Base-by-base conservation (phyloP, 805 yeast genomes). In the Kodamaea laetipori region DNA sequence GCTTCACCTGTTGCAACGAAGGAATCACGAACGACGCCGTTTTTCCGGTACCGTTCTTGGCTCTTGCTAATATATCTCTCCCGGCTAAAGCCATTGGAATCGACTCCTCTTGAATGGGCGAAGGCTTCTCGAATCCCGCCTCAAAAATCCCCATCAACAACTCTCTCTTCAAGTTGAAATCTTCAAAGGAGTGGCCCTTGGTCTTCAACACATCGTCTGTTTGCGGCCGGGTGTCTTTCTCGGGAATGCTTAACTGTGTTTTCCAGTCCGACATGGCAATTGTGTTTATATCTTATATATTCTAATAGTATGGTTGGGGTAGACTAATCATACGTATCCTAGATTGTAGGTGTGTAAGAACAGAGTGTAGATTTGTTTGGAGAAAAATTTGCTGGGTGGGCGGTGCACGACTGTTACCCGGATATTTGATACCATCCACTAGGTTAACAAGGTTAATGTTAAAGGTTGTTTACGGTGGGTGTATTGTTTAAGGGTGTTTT, bases 21-120 rank as follows among this genome's bases (percentile, higher is more conserved):
- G 99, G 99, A 53, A 94, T 92, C 39, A 89, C 84, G 64, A 94
- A 94, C 5, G 99, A 95, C 1, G 98, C 99, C 6, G 99, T 94
- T 64, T 94, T 94, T 58, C 99, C 99, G 1, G 99, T 94, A 51
- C 99, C 99, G 68, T 94, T 94, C 64, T 94, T 94, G 34, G 99
- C 98, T 71, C 99, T 81, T 11, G 99, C 99, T 50, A 94, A 77
- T 47, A 94, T 86, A 66, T 94, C 99, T 69, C 96, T 82, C 41
- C 98, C 98, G 44, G 94, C 84, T 35, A 94, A 76, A 0, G 97
- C 97, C 58, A 89, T 88, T 2, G 99, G 99, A 45, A 94, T 94
- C 6, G 96, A 81, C 64, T 90, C 98, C 68, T 92, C 97, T 68
- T 94, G 99, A 61, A 94, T 90, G 13, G 99, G 99, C 23, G 96